Evolutionary conservation across 2,329 filamentous ascomycete genomes (phyloP).

Genomic region (Intubia oerlemansii): DNA sequence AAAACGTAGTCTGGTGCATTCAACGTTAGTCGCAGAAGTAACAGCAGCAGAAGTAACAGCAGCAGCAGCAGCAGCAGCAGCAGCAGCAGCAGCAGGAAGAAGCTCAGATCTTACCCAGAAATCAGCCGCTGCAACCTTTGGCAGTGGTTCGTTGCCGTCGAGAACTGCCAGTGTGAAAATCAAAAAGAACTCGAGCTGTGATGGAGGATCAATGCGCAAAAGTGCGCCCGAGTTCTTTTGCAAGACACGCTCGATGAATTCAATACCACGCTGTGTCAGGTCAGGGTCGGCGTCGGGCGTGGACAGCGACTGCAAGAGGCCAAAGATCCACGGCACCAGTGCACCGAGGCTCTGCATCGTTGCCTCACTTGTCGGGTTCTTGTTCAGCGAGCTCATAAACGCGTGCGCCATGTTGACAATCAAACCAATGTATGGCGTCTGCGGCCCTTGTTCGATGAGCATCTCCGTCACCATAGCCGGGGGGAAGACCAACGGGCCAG

Average conservation of each 20-base stretch:
- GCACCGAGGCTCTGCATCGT: slow-evolving; percentile 22
- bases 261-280: slow-evolving; percentile 51
- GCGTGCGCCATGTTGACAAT: slow-evolving; percentile 52
- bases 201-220: slow-evolving; percentile 31
- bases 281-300: slow-evolving; percentile 46
- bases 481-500: slow-evolving; percentile 59
- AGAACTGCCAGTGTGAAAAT: slow-evolving; percentile 50
- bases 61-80: too few species aligned
- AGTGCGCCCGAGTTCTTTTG: slow-evolving; percentile 39
- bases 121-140: slow-evolving; percentile 50
- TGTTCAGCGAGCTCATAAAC: slow-evolving; percentile 39
- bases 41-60: neutral
- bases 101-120: slow-evolving; percentile 50
- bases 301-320: slow-evolving; percentile 39
- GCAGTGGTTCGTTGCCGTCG: slow-evolving; percentile 49
- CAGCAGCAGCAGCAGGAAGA: too few species aligned
- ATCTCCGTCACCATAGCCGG: slow-evolving; percentile 44
- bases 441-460: slow-evolving; percentile 33
- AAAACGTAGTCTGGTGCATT: slow-evolving; percentile 26
- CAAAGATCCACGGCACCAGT: slow-evolving; percentile 39
- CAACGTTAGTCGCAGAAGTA: neutral
- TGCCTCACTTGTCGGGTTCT: slow-evolving; percentile 20
- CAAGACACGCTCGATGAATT: slow-evolving; percentile 45
- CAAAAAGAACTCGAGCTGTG: slow-evolving; percentile 44
- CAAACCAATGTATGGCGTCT: slow-evolving; percentile 45